Evolutionary conservation across 1,139 yeast genomes (phyloP).

Genomic region (Magnusiomyces ingens): DNA sequence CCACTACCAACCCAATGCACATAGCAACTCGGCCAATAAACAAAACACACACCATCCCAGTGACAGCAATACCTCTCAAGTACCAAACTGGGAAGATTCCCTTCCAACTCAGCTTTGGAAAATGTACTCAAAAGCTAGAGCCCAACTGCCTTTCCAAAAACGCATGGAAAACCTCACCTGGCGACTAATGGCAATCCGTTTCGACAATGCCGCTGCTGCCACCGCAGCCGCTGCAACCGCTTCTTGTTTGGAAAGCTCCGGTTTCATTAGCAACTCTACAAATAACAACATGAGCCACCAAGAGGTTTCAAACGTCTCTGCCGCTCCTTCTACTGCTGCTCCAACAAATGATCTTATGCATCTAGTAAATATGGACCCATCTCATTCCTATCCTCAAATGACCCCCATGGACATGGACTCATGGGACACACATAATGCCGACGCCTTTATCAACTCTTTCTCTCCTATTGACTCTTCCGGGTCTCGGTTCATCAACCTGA

Average conservation of each 20-base stretch:
- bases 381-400: background rate
- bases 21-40: no score
- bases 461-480: background rate
- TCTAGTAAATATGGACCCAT: background rate
- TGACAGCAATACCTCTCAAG: background rate
- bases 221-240: slow-evolving; percentile 19
- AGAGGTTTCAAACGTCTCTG: background rate
- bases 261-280: slow-evolving; percentile 5
- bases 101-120: slow-evolving; percentile 67
- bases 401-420: no score
- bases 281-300: background rate
- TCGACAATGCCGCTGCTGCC: background rate
- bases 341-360: background rate
- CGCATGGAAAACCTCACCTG: slow-evolving; percentile 80
- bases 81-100: slow-evolving; percentile 21
- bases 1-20: background rate
- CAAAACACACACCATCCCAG: background rate
- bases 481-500: background rate
- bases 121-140: slow-evolving; percentile 68
- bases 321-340: background rate
- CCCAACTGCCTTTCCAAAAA: slow-evolving; percentile 67
- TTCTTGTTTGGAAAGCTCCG: background rate
- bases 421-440: no score
- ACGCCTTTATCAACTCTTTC: background rate
- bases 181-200: slow-evolving; percentile 64